These are phyloP conservation scores for Leishmania amazonensis DNA, from an alignment of 208 protist genomes.

Conservation along the genomic window DNA sequence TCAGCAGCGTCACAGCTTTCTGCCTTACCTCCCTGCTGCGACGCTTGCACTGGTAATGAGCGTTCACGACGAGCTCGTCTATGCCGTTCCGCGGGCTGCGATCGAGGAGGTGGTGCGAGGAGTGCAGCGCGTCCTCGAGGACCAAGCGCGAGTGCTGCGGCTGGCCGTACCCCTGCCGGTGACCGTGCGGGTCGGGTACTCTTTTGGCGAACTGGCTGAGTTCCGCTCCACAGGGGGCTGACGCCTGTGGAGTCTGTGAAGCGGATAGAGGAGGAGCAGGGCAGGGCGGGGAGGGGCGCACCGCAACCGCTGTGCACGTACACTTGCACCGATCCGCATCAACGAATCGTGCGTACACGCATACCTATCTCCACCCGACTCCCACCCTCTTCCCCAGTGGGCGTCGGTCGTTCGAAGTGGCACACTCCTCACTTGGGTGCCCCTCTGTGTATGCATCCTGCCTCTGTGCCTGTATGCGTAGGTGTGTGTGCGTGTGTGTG, in stretches of 20 bases:
- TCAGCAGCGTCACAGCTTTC: conserved; percentile 48
- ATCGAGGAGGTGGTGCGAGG: conserved; percentile 40
- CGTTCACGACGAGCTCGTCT: conserved; percentile 90
- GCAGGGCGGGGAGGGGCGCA: not conserved
- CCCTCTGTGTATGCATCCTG: not conserved
- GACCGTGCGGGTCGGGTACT: conserved; percentile 53
- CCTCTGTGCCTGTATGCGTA: not conserved
- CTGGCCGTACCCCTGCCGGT: conserved; percentile 68
- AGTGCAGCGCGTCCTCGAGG: conserved; percentile 61
- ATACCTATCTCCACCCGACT: not conserved
- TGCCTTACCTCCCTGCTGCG: conserved; percentile 57
- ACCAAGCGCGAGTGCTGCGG: conserved; percentile 31
- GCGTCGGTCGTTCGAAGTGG: not conserved
- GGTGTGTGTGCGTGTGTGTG: not conserved
- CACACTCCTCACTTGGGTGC: not conserved
- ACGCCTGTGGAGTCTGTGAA: not conserved
- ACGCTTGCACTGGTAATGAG: conserved; percentile 60
- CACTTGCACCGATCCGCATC: not conserved
- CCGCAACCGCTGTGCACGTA: not conserved
- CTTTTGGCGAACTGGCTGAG: conserved; percentile 47
- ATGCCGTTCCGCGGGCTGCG: conserved; percentile 48
- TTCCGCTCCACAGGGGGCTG: not conserved
- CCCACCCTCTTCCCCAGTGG: not conserved
- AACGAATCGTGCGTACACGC: not conserved
- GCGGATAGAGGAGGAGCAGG: not conserved